Base-by-base conservation (phyloP, 2,329 filamentous ascomycete species). In the Aspergillus sp. region DNA sequence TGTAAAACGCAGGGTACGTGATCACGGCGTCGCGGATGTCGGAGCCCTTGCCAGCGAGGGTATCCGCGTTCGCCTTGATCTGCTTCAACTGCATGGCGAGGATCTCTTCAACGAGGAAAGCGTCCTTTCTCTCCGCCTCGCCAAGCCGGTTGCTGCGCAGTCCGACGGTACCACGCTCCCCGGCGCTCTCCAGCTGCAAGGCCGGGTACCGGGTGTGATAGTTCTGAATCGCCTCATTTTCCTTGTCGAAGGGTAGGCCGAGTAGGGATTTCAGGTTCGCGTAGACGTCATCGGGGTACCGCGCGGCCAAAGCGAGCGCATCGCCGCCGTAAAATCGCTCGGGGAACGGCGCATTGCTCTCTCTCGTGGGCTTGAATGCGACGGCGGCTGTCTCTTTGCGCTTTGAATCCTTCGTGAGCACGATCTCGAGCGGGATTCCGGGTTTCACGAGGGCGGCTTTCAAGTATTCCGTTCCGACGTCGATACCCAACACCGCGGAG, bases 371-470 rank as follows among this genome's bases (percentile, higher is more conserved):
- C 76, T 99, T 97, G 78, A 99, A 97, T 41, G 91, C 88, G 62
- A 99, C 86, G 40, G 91, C 92, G 2, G 92, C 90, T 20, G 83
- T 84, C 72, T 99, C 94, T 79, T 99, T 99, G 68, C 94, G 88
- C 73, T 96, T 89, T 25, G 94, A 97, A 76, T 99, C 94, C 72
- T 97, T 99, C 25, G 92, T 97, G 52, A 97, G 83, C 71, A 99
- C 93, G 60, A 99, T 97, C 62, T 99, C 94, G 69, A 99, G 89
- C 10, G 94, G 94, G 48, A 96, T 93, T 56, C 94, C 94, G 2
- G 94, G 94, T 77, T 97, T 97, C 57, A 99, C 93, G 40, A 99
- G 84, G 13, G 89, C 87, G 23, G 93, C 93, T 78, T 97, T 99
- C 77, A 99, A 89, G 76, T 96, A 97, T 72, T 96, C 91, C 52